Conservation (phyloP, 345 rosid species). For the Reutealis trisperma region DNA sequence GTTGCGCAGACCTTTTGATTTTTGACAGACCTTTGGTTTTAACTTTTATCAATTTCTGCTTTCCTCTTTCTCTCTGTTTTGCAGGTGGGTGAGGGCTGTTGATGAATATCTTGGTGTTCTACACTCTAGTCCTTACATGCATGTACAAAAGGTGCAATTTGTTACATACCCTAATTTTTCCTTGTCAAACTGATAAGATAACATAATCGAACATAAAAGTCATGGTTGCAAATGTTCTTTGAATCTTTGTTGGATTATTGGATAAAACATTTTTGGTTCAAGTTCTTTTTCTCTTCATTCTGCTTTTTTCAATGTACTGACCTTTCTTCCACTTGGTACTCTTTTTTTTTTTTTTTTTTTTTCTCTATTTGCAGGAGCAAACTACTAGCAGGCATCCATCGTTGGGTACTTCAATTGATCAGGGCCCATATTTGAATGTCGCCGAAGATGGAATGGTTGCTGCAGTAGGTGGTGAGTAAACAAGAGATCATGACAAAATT, state of each 20-base stretch:
- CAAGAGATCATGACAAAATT: background rate
- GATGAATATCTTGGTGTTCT: conserved; percentile 69
- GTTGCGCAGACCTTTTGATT: too few relatives aligned
- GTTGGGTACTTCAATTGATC: conserved; percentile 56
- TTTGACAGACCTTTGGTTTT: too few relatives aligned
- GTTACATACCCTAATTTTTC: background rate
- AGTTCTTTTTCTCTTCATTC: conserved; percentile 6
- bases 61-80: conserved; percentile 1
- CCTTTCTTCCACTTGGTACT: background rate
- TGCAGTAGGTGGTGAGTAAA: conserved; percentile 49
- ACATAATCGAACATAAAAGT: background rate
- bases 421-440: conserved; percentile 62
- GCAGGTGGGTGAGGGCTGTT: conserved; percentile 92
- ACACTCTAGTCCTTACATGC: conserved; percentile 64
- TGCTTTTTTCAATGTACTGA: background rate
- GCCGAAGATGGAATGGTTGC: conserved; percentile 70
- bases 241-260: background rate
- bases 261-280: background rate
- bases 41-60: background rate
- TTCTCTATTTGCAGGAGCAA: conserved; percentile 38
- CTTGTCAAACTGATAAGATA: background rate
- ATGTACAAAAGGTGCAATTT: conserved; percentile 51
- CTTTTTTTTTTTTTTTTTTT: background rate
- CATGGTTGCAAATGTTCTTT: background rate
- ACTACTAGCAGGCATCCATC: conserved; percentile 24